Evolutionary conservation across 1,139 yeast species (phyloP), one percentile per base, ranked within the genome.

Genomic region (Zygoascus hellenicus): DNA sequence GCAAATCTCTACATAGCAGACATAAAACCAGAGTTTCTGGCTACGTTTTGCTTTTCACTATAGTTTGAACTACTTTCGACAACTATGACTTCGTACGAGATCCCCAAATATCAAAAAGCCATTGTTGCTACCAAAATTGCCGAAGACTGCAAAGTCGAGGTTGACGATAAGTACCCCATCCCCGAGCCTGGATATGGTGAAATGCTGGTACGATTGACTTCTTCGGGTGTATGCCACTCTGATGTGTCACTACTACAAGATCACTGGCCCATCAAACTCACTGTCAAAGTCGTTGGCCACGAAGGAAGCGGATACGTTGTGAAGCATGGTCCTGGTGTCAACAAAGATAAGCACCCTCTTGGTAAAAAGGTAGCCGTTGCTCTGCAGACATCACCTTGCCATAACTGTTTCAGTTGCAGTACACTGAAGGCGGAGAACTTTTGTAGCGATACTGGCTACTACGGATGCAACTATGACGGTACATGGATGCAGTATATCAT

Each of bases 401-500:
- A 50, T 16, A 54, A 52, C 43, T 58, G 61, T 45, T 50, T 39
- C 31, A 50, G 45, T 30, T 57, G 59, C 47, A 48, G 35, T 15
- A 39, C 37, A 9, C 53, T 54, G 9, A 56, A 54, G 28, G 51
- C 52, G 13, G 59, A 55, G 33, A 51, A 49, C 3, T 52, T 42
- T 46, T 58, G 61, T 41, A 35, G 40, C 19, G 47, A 51, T 7
- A 44, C 51, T 7, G 43, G 48, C n/a, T 53, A 41, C 41, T 50
- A 84, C 17, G 88, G 88, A 55, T 79, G 78, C 70, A 78, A 83
- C 33, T 82, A 77, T 63, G 85, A 81, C 62, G 89, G 88, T 56
- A 77, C 87, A 31, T 82, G 82, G 79, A 87, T 81, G 67, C 83
- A 82, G 65, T 82, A 81, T 63, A 83, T 84, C 41, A 78, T 84